Percentiles rank a stretch among this genome's conserved stretches.
Conservation (phyloP, 1,284 basidiomycete genomes). For the Apiotrichum veenhuisii region DNA sequence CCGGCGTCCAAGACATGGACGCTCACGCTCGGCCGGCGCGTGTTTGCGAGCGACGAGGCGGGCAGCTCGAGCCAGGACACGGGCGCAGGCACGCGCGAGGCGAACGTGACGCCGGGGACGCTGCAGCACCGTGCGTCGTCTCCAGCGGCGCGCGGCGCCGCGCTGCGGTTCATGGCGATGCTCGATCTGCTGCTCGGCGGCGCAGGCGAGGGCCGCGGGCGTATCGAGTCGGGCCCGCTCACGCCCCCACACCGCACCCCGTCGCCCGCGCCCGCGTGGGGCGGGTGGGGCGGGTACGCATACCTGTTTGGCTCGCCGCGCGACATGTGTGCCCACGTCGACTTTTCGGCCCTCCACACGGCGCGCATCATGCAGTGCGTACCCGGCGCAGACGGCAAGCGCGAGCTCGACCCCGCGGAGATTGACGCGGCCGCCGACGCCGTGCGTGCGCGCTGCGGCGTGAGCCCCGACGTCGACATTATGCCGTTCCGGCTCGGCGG, state of each 20-base stretch:
- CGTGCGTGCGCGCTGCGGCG: constrained; percentile 2
- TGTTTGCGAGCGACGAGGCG: neutral
- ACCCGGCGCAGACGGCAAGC: neutral
- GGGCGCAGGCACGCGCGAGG: neutral
- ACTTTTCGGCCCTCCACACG: neutral
- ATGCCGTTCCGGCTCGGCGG: constrained; percentile 1
- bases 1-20: neutral
- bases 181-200: neutral
- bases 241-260: neutral
- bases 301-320: neutral
- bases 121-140: neutral
- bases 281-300: neutral
- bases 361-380: constrained; percentile 3
- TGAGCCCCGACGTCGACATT: neutral
- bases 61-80: neutral
- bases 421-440: neutral
- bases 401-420: neutral
- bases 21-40: constrained; percentile 2
- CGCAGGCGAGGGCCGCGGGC: neutral
- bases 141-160: neutral
- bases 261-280: neutral
- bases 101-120: neutral
- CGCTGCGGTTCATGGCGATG: constrained; percentile 7
- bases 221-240: neutral
- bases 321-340: neutral